Base-by-base conservation (phyloP, 768 basidiomycete genomes). In the Pleurotus eryngii region DNA sequence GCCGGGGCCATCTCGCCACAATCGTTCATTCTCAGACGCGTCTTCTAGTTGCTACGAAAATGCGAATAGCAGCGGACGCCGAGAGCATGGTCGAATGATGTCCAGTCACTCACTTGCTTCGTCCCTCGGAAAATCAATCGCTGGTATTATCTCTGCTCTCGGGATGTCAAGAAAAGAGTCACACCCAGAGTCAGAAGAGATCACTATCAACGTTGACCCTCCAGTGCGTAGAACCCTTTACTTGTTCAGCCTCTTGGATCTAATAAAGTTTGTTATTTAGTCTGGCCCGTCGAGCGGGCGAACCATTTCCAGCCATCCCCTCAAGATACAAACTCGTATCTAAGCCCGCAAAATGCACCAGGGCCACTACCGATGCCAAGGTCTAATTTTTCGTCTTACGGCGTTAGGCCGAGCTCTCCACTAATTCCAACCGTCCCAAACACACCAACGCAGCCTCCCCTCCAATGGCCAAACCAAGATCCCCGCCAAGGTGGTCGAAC, bases 151-250 rank as follows among this genome's bases (percentile, higher is more conserved):
- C 11, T 40, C 35, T 24, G 22, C 51, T 18, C 38, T 53, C 9
- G 26, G 26, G 15, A 27, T 35, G 38, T 53, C 51, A 42, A 39
- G 27, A 37, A 53, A 53, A 30, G 51, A 53, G 35, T 27, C 43
- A 9, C 15, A 22, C 7, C 42, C 45, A 39, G n/a, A 20, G 22
- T 56, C 43, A 4, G 55, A 56, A 26, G 55, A 56, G 35, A 56
- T 56, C 43, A 56, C 42, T 26, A 56, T 56, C 55, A 45, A 47
- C 35, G 55, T 56, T 14, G 55, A 56, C 26, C 55, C 55, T 22
- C 55, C 55, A n/a, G 55, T 56, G 27, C 22, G 55, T 56, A 2
- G n/a, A 15, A 14, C 5, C 14, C 17, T n/a, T 30, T 4, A 17
- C 40, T 46, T 3, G 5, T 42, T n/a, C 9, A 9, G 14, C 55